Base-by-base conservation (phyloP, 2,329 filamentous ascomycete genomes). In the Talaromyces albobiverticillius region DNA sequence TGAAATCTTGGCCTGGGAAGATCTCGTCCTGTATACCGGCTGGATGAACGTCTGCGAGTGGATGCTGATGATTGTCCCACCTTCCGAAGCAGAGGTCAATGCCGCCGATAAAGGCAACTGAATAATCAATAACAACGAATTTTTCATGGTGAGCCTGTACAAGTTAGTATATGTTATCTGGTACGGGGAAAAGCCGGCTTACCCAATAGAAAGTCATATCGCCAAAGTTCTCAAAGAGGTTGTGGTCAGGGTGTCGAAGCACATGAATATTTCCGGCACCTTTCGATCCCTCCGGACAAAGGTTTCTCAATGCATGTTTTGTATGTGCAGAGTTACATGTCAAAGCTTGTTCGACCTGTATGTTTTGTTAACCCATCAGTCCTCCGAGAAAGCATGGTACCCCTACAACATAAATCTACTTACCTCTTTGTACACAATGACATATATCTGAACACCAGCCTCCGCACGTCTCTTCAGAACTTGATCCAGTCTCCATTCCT, bases 151-250 rank as follows among this genome's bases (percentile, higher is more conserved):
- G 94, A 0, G 94, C 94, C 72, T 71, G 43, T 42, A 46, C 4
- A 34, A 8, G 4, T 46, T n/a, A 26, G 9, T 23, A 29, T 46
- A 18, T 46, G 22, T 20, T 7, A 29, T 38, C 14, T 38, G 31
- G 18, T 25, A 52, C 2, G 3, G 26, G 20, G 34, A 8, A 11
- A 20, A 50, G 11, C 3, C 4, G 11, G 14, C 67, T 46, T 64
- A 76, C 75, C 84, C 93, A 97, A 75, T 96, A 96, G 66, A 96
- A 90, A 0, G 91, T 96, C 89, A 96, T 95, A 63, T 97, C 93
- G 26, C 49, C 54, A 22, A 56, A 20, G 16, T 56, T 56, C 29
- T 96, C 91, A 48, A 97, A 84, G 2, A 96, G 82, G 60, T 96
- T 96, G 74, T 97, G 93, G 69, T 97, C 93, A 0, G 93, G 93